These are phyloP conservation scores for Lentinus brumalis DNA, from an alignment of 768 basidiomycete species.

Conservation along the genomic window DNA sequence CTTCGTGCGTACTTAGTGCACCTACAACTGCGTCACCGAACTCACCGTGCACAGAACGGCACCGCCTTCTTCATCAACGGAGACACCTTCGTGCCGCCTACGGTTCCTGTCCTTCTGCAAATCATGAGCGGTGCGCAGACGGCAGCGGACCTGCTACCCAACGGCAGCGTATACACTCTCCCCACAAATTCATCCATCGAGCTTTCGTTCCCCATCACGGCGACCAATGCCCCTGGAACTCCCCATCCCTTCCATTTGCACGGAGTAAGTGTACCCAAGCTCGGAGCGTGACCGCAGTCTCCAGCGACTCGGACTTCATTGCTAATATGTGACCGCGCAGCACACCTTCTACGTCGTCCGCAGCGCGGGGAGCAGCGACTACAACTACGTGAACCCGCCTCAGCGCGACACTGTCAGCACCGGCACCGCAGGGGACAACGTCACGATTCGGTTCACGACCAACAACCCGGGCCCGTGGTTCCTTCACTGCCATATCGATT, in stretches of 20 bases:
- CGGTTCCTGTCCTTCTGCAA: conserved; percentile 47
- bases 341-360: conserved; percentile 40
- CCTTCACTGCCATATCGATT: conserved; percentile 20
- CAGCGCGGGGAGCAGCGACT: conserved; percentile 29
- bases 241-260: conserved; percentile 20
- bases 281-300: not conserved
- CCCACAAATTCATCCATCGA: conserved; percentile 36
- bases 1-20: conserved; percentile 11
- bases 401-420: conserved; percentile 30
- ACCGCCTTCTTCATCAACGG: conserved; percentile 35
- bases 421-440: conserved; percentile 17
- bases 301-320: not conserved
- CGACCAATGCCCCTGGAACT: conserved; percentile 1
- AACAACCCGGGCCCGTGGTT: conserved; percentile 18
- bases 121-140: conserved; percentile 44
- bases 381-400: conserved; percentile 37
- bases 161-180: conserved; percentile 45
- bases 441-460: conserved; percentile 24
- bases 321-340: conserved; percentile 21
- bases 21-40: conserved; percentile 2
- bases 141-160: conserved; percentile 40
- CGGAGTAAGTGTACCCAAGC: conserved; percentile 20
- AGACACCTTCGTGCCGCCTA: conserved; percentile 34
- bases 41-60: conserved; percentile 9
- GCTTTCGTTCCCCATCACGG: conserved; percentile 3